Evolutionary conservation across 257 asterid species (phyloP).

Genomic region (Solanum arcanum): DNA sequence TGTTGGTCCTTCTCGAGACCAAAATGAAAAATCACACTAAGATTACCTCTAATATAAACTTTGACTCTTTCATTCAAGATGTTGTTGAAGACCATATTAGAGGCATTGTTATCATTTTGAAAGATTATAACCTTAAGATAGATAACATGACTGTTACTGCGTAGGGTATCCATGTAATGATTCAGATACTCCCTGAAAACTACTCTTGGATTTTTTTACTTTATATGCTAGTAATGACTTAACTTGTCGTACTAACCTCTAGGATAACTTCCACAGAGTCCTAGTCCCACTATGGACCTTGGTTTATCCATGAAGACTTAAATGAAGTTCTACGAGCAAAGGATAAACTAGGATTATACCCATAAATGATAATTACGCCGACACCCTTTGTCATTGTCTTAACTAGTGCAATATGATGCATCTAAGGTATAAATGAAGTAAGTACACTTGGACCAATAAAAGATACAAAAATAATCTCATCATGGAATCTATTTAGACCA

Average conservation of each 20-base stretch:
- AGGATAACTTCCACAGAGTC: not conserved
- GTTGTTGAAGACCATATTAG: not conserved
- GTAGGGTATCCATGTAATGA: not conserved
- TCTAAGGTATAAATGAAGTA: not conserved
- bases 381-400: not conserved
- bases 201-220: not conserved
- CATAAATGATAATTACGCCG: not conserved
- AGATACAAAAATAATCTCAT: too few relatives aligned
- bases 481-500: too few relatives aligned
- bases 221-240: not conserved
- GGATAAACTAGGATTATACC: not conserved
- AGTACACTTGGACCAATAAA: too few relatives aligned
- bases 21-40: not conserved
- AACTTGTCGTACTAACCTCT: not conserved
- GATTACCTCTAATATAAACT: not conserved
- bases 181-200: not conserved
- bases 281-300: not conserved
- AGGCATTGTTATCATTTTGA: not conserved
- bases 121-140: not conserved
- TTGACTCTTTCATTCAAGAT: not conserved
- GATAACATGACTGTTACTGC: not conserved
- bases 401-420: not conserved
- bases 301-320: not conserved
- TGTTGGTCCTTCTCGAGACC: not conserved
- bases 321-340: not conserved